Base-by-base conservation (phyloP, 495 filamentous ascomycete genomes). In the Xylaria intraflava region DNA sequence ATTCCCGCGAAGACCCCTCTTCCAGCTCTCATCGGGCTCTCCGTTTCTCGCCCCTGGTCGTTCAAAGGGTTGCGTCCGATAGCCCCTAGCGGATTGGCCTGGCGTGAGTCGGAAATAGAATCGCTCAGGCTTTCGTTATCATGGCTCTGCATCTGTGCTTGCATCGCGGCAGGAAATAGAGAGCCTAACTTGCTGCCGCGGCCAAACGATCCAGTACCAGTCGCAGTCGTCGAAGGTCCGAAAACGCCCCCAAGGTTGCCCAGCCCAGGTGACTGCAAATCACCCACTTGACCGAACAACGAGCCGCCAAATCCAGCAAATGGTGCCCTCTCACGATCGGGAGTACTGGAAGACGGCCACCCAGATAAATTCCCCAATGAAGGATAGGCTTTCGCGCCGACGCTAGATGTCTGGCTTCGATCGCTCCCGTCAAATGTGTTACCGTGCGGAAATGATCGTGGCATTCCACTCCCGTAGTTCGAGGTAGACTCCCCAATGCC, bases 341-440 rank as follows among this genome's bases (percentile, higher is more conserved):
- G 91, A 0, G 92, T 96, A 35, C 82, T 81, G 17, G 79, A 72
- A 46, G 84, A 77, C 42, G 78, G 80, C 87, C 88, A 90, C 22
- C 83, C 82, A 81, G 75, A 59, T 68, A 86, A 62, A 29, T 81
- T 81, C 57, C 83, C 81, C 5, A 92, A 68, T 24, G 76, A 73
- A 6, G 83, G 76, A 64, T 90, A 93, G 31, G 76, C 83, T 52
- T 88, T 85, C 8, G 85, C 82, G 8, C 86, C 84, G 9, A 80
- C 83, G 61, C 89, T 94, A n/a, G 89, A 92, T 2, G 85, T 92
- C 66, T 92, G 88, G 69, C 89, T 95, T 26, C 89, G 83, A 59
- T 95, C 90, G 56, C 88, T 84, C 1, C 80, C 74, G 42, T 90
- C 89, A 64, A 88, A 81, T 0, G 78, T 76, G 9, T 61, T 64